These are phyloP conservation scores for Lepiota venenata DNA, from an alignment of 768 basidiomycete species.

Conservation along the genomic window DNA sequence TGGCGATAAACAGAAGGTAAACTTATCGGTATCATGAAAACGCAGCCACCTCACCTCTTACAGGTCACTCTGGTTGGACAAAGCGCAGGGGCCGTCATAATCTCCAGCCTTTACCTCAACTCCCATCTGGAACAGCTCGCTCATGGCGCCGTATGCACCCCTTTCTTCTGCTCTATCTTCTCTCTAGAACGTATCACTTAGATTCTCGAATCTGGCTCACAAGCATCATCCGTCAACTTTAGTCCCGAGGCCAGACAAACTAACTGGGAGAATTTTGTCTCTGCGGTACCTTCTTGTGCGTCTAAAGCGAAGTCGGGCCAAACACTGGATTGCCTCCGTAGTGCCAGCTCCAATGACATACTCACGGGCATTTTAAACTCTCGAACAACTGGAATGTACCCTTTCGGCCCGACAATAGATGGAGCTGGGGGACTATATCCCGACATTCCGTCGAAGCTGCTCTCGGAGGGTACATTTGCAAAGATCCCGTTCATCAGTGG, in stretches of 20 bases:
- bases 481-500: constrained; percentile 43
- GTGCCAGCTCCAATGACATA: constrained; percentile 22
- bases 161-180: not conserved
- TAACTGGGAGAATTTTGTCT: constrained; percentile 37
- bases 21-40: not conserved
- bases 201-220: constrained; percentile 44
- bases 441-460: constrained; percentile 33
- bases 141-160: constrained; percentile 26
- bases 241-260: constrained; percentile 24
- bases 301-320: constrained; percentile 19
- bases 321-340: constrained; percentile 32
- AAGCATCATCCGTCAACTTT: constrained; percentile 30
- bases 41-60: not conserved
- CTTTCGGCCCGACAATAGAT: constrained; percentile 39
- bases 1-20: constrained; percentile 40
- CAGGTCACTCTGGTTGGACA: constrained; percentile 53
- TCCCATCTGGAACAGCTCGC: constrained; percentile 28
- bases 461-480: constrained; percentile 22
- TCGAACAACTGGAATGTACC: constrained; percentile 16
- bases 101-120: constrained; percentile 35
- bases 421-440: constrained; percentile 36
- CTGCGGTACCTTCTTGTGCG: constrained; percentile 31
- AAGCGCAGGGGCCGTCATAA: constrained; percentile 49
- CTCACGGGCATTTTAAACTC: constrained; percentile 15
- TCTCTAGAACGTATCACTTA: not conserved